Base-by-base conservation (phyloP, 208 protist species). In the Vickermania spadyakhi region DNA sequence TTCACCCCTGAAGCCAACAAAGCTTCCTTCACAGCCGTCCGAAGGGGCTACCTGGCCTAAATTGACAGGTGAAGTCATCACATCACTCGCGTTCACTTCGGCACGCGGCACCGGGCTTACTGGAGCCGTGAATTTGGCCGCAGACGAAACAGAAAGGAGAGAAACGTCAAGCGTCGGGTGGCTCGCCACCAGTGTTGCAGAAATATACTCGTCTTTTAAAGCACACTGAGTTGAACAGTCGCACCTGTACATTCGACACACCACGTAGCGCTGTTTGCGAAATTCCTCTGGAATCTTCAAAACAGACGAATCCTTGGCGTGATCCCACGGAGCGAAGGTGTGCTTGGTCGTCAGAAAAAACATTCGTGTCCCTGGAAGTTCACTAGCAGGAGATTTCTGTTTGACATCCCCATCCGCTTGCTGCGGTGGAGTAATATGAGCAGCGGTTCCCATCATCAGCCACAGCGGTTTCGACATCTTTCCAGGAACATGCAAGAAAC, bases 401-500 rank as follows among this genome's bases (percentile, higher is more conserved):
- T n/a, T n/a, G n/a, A n/a, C n/a, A n/a, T n/a, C n/a, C n/a, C n/a
- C n/a, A n/a, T 18, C 36, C 7, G 36, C 11, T n/a, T 7, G 36
- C 36, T 7, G 13, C n/a, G 60, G 60, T 7, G 56, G 11, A 3
- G 13, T 4, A 5, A 76, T 56, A 27, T 71, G 70, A 58, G 87
- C 88, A 26, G 81, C 81, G 0, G 85, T 89, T 29, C 85, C 85
- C 77, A 89, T 87, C 85, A 92, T 92, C 23, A 92, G 68, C 82
- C 85, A 92, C 57, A 86, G 52, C 25, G 84, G 84, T 64, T 73
- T 63, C 3, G 79, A 79, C 78, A 91, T 91, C 52, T 86, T 86
- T 1, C 80, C 81, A n/a, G 84, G 84, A 2, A 91, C 79, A 51
- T 91, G 78, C 27, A 91, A 50, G 54, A 88, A 91, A 65, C 75